These are phyloP conservation scores for Aspergillus sp. DNA, from an alignment of 2,329 filamentous ascomycete species.

Conservation along the genomic window DNA sequence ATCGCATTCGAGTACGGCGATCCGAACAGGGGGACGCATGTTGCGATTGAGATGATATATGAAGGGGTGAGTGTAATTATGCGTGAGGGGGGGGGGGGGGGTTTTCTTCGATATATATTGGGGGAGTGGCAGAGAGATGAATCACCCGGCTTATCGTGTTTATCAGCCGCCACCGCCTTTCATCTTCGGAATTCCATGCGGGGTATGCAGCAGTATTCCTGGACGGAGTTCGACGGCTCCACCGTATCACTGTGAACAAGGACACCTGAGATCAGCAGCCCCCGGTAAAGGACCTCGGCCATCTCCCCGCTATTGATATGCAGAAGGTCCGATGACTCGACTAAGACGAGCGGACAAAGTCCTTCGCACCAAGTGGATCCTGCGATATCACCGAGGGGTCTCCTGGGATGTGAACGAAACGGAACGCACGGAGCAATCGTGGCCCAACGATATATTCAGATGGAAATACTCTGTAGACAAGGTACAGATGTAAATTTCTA, in stretches of 20 bases:
- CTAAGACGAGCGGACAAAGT: not conserved
- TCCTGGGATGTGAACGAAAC: too few relatives aligned
- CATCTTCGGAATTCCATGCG: not conserved
- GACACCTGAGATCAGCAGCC: not conserved
- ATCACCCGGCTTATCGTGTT: not conserved
- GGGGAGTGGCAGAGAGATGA: not conserved
- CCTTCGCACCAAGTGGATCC: not conserved
- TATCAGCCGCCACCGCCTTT: not conserved
- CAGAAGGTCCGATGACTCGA: not conserved
- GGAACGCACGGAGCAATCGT: too few relatives aligned
- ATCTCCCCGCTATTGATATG: not conserved
- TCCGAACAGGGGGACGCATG: constrained; percentile 58
- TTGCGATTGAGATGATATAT: not conserved
- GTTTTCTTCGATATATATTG: not conserved
- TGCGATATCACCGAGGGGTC: not conserved
- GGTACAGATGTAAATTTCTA: too few relatives aligned
- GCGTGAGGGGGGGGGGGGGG: not conserved
- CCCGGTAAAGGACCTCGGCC: not conserved
- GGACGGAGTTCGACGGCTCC: too few relatives aligned
- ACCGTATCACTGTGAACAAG: too few relatives aligned
- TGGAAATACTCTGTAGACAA: too few relatives aligned
- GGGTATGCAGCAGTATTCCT: too few relatives aligned
- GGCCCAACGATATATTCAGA: too few relatives aligned
- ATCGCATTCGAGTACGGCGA: constrained; percentile 88
- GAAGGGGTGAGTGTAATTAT: not conserved